Evolutionary conservation across 495 filamentous ascomycete genomes (phyloP).

Genomic region (Tuber calosporum): DNA sequence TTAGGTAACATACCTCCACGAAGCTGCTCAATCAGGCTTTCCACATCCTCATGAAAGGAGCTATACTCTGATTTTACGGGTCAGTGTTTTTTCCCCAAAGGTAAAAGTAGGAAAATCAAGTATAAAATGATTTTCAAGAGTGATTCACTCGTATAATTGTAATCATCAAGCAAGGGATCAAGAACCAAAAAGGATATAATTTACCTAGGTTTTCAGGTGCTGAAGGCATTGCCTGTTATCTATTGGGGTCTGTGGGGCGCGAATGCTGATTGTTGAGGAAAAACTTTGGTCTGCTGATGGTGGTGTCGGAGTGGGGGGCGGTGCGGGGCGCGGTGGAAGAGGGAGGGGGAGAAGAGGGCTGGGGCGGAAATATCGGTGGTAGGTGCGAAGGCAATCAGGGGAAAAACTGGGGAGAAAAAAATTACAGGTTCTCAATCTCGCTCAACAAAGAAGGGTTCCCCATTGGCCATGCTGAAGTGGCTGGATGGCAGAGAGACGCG

Average conservation of each 20-base stretch:
- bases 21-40: constrained; percentile 25
- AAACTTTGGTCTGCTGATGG: not conserved
- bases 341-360: not conserved
- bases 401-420: not conserved
- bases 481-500: not conserved
- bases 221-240: constrained; percentile 20
- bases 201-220: constrained; percentile 24
- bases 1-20: constrained; percentile 22
- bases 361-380: not conserved
- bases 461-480: not conserved
- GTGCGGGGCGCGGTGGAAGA: not conserved
- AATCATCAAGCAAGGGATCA: not conserved
- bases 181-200: constrained; percentile 10
- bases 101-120: not conserved
- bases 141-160: not conserved
- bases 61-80: constrained; percentile 13
- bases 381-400: not conserved
- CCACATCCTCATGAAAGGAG: constrained; percentile 19
- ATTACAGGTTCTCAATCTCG: not conserved
- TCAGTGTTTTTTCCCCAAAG: not conserved
- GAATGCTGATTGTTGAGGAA: not conserved
- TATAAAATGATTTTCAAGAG: not conserved
- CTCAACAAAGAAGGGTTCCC: not conserved
- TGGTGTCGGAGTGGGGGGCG: not conserved
- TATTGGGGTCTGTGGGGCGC: not conserved